Evolutionary conservation across 225 moss, liverwort and hornwort species (phyloP).

Genomic region (Anthoceros angustus): DNA sequence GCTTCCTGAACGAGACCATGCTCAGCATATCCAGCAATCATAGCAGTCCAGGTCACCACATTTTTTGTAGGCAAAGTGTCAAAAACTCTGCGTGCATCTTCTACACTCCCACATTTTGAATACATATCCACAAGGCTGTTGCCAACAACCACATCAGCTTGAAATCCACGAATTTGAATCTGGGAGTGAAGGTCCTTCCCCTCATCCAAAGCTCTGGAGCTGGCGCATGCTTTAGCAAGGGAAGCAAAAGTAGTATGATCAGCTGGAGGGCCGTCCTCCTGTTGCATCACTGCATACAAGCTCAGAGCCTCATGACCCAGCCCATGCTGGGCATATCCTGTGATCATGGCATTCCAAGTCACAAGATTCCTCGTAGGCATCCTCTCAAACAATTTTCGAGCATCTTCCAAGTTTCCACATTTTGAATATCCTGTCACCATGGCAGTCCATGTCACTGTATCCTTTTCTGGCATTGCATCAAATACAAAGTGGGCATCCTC

Average conservation of each 20-base stretch:
- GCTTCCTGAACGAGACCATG: not conserved
- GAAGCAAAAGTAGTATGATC: not conserved
- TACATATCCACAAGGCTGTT: not conserved
- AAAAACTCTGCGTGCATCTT: not conserved
- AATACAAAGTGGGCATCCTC: not conserved
- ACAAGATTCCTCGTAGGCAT: not conserved
- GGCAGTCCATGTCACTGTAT: conserved; percentile 1
- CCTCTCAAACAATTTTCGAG: not conserved
- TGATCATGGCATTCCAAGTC: conserved; percentile 1
- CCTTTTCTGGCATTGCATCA: not conserved
- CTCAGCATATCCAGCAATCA: not conserved
- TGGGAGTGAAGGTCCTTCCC: not conserved
- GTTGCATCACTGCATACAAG: not conserved
- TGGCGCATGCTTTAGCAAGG: not conserved
- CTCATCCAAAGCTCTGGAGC: not conserved
- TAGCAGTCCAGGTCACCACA: not conserved
- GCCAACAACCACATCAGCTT: not conserved
- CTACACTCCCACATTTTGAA: not conserved
- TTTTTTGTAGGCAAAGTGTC: not conserved
- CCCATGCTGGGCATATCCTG: not conserved
- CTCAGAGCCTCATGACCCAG: not conserved
- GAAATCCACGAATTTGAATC: not conserved
- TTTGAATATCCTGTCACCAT: not conserved
- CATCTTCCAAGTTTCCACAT: not conserved
- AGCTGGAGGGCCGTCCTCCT: not conserved